These are phyloP conservation scores for Irpex sp. DNA, from an alignment of 1,284 basidiomycete species.

Conservation along the genomic window DNA sequence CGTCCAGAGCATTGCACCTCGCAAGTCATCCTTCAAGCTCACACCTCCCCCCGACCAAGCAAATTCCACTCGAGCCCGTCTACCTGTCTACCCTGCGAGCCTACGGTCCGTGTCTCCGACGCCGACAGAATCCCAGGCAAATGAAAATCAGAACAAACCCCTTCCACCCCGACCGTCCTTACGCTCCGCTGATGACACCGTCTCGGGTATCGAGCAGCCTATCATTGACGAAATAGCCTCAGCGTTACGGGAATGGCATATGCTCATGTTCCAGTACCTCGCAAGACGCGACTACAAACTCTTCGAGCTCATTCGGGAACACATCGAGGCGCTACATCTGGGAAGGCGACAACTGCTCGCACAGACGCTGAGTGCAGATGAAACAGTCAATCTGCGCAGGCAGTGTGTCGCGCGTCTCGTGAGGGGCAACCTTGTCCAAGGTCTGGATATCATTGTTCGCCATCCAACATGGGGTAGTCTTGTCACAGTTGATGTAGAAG, in stretches of 20 bases:
- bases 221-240: constrained; percentile 97
- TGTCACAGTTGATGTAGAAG: constrained; percentile 81
- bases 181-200: constrained; percentile 90
- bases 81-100: constrained; percentile 68
- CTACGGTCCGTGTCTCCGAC: constrained; percentile 60
- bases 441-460: constrained; percentile 91
- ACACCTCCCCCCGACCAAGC: constrained; percentile 72
- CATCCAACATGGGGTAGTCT: constrained; percentile 90
- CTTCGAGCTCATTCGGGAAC: constrained; percentile 83
- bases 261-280: constrained; percentile 89
- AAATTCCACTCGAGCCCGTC: constrained; percentile 62
- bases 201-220: constrained; percentile 78
- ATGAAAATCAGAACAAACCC: constrained; percentile 48
- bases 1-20: constrained; percentile 26
- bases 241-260: constrained; percentile 93
- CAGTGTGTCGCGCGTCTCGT: constrained; percentile 90
- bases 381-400: constrained; percentile 77
- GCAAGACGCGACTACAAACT: constrained; percentile 86
- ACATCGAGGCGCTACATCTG: constrained; percentile 89
- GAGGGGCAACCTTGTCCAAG: constrained; percentile 88
- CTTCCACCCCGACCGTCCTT: constrained; percentile 90
- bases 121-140: constrained; percentile 50
- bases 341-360: constrained; percentile 88
- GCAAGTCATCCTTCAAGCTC: constrained; percentile 66
- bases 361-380: constrained; percentile 85